These are phyloP conservation scores for Moricandia moricandioides DNA, from an alignment of 345 rosid species.

Conservation along the genomic window DNA sequence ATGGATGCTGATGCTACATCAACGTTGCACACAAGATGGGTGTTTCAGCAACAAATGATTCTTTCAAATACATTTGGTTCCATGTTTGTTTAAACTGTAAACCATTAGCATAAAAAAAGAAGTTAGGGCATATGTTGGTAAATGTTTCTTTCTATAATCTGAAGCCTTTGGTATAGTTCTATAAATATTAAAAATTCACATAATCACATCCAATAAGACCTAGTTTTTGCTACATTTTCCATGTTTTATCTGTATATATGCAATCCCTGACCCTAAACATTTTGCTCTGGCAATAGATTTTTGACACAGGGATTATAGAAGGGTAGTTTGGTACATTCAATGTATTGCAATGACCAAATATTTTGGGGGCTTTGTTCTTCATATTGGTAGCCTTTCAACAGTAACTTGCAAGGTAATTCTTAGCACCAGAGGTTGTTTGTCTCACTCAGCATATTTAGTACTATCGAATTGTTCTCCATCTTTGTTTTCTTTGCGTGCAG, in stretches of 20 bases:
- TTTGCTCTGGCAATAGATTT: conserved; percentile 33
- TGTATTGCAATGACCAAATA: conserved; percentile 66
- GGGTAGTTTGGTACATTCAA: conserved; percentile 62
- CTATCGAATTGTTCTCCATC: not conserved
- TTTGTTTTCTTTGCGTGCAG: conserved; percentile 28
- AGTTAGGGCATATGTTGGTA: not conserved
- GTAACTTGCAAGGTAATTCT: conserved; percentile 67
- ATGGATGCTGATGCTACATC: too few species aligned
- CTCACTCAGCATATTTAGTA: not conserved
- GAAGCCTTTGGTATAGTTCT: not conserved
- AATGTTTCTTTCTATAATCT: not conserved
- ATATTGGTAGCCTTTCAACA: conserved; percentile 54
- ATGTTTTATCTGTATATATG: not conserved
- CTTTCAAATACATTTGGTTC: too few species aligned
- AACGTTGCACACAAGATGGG: too few species aligned
- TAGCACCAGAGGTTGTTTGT: not conserved
- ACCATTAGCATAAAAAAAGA: not conserved
- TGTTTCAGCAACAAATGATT: too few species aligned
- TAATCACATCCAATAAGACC: not conserved
- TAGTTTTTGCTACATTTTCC: not conserved
- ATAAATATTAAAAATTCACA: not conserved
- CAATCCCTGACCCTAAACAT: not conserved
- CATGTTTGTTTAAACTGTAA: not conserved
- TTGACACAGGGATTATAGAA: conserved; percentile 64
- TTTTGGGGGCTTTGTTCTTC: conserved; percentile 76